Conservation (phyloP, 371 early-diverging fungal species). For the Zancudomyces culisetae region DNA sequence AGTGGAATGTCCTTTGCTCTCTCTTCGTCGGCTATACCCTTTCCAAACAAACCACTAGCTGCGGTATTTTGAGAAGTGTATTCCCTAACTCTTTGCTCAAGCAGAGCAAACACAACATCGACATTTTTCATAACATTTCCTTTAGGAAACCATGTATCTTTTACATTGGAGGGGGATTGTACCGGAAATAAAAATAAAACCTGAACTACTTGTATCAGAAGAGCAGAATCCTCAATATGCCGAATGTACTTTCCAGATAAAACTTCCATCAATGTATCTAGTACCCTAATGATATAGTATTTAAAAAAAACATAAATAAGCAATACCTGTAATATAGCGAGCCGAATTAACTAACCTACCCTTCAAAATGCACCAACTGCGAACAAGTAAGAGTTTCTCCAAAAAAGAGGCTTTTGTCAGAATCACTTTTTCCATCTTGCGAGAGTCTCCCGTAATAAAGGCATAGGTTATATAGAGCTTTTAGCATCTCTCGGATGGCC, state of each 20-base stretch:
- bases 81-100: conserved; percentile 2
- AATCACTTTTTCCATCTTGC: too few relatives aligned
- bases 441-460: not conserved
- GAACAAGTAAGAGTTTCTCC: too few relatives aligned
- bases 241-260: too few relatives aligned
- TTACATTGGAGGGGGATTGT: not conserved
- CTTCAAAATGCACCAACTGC: too few relatives aligned
- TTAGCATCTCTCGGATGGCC: conserved; percentile 13
- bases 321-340: too few relatives aligned
- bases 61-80: not conserved
- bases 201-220: conserved; percentile 6
- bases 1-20: conserved; percentile 10
- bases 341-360: too few relatives aligned
- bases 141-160: conserved; percentile 8
- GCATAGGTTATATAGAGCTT: conserved; percentile 15
- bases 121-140: conserved; percentile 3
- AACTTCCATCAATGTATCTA: too few relatives aligned
- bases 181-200: conserved; percentile 14
- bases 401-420: too few relatives aligned
- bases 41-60: not conserved
- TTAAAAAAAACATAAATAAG: too few relatives aligned
- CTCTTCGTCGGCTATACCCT: not conserved
- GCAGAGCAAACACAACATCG: conserved; percentile 3
- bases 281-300: too few relatives aligned
- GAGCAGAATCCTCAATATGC: conserved; percentile 5